These are phyloP conservation scores for Lagenidium sp. DNA, from an alignment of 352 stramenopile species.

Conservation along the genomic window DNA sequence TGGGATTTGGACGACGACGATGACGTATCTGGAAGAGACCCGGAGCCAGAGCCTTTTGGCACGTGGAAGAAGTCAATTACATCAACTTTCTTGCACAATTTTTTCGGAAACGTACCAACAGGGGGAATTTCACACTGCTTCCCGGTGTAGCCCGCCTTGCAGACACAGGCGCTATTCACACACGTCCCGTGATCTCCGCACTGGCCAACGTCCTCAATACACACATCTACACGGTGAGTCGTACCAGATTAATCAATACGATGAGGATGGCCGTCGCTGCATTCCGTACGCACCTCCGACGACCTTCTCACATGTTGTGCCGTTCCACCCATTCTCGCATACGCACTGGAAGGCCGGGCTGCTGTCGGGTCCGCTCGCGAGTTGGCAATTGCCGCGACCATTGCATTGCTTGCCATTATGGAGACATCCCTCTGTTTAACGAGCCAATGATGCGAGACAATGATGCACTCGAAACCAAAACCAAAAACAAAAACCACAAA, in stretches of 20 bases:
- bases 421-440: too few species aligned
- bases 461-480: neutral
- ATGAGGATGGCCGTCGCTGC: too few species aligned
- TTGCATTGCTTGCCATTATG: slow-evolving; percentile 54
- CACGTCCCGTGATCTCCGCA: slow-evolving; percentile 39
- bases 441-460: slow-evolving; percentile 9
- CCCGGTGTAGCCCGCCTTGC: slow-evolving; percentile 28
- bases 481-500: too few species aligned
- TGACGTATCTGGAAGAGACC: too few species aligned
- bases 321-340: slow-evolving; percentile 65
- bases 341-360: slow-evolving; percentile 43
- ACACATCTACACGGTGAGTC: slow-evolving; percentile 18
- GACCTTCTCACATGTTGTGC: slow-evolving; percentile 50
- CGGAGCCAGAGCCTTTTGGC: too few species aligned
- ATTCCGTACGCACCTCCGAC: slow-evolving; percentile 31
- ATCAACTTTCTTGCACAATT: too few species aligned
- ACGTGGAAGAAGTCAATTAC: too few species aligned
- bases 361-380: slow-evolving; percentile 16
- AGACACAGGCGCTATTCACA: slow-evolving; percentile 23
- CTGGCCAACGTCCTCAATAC: slow-evolving; percentile 26
- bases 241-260: neutral
- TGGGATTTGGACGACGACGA: slow-evolving; percentile 16
- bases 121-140: slow-evolving; percentile 38
- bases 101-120: slow-evolving; percentile 19
- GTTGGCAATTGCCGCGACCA: slow-evolving; percentile 47